phyloP scores from a whole-genome alignment of 495 filamentous ascomycete species.

The Daldinia loculata region DNA sequence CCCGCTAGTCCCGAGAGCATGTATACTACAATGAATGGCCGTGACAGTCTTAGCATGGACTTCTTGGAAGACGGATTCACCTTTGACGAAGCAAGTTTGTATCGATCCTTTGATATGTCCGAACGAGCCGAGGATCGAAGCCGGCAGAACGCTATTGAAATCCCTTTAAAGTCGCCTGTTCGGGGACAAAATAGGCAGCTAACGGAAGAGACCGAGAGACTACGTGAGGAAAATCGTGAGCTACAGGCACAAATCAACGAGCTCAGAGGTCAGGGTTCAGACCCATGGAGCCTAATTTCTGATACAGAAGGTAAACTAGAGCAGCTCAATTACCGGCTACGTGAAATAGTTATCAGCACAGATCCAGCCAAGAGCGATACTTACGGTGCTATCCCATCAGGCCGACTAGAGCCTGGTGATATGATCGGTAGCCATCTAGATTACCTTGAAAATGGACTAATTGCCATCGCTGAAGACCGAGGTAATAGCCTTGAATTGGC shows the following conservation, averaged over 20 bases:
- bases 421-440: slow-evolving; percentile 53
- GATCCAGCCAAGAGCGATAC: slow-evolving; percentile 58
- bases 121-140: slow-evolving; percentile 55
- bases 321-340: slow-evolving; percentile 73
- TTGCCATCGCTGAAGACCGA: slow-evolving; percentile 44
- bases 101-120: slow-evolving; percentile 72
- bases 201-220: slow-evolving; percentile 52
- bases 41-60: slow-evolving; percentile 60
- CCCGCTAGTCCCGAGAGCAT: slow-evolving; percentile 75
- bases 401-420: slow-evolving; percentile 52
- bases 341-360: slow-evolving; percentile 70
- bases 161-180: slow-evolving; percentile 57
- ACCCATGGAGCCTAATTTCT: slow-evolving; percentile 55
- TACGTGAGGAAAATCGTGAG: slow-evolving; percentile 52
- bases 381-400: slow-evolving; percentile 48
- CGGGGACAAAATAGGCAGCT: slow-evolving; percentile 55
- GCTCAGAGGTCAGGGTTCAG: slow-evolving; percentile 42
- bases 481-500: slow-evolving; percentile 37
- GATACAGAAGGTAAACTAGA: slow-evolving; percentile 75
- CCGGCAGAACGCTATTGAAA: slow-evolving; percentile 52
- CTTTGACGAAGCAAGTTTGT: slow-evolving; percentile 85
- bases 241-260: slow-evolving; percentile 50
- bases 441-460: slow-evolving; percentile 52
- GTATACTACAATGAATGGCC: slow-evolving; percentile 64
- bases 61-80: slow-evolving; percentile 59